Conservation (phyloP, 495 filamentous ascomycete genomes). For the Cercophora samala region DNA sequence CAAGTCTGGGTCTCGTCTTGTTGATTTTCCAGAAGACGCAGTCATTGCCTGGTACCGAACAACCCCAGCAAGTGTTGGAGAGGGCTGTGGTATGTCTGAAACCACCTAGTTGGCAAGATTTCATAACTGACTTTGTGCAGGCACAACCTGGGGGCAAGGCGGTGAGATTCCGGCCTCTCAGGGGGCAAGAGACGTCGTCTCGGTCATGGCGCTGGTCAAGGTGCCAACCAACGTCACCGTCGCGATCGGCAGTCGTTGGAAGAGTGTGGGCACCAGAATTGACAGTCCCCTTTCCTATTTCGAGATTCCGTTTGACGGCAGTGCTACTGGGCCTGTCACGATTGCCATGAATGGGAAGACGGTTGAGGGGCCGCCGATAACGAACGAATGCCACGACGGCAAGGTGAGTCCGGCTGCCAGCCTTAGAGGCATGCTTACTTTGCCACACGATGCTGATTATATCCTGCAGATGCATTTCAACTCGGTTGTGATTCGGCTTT, state of each 20-base stretch:
- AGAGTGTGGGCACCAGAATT: conserved; percentile 39
- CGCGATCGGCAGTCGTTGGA: conserved; percentile 45
- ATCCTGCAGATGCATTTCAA: conserved; percentile 42
- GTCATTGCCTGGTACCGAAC: conserved; percentile 66
- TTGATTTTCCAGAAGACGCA: conserved; percentile 44
- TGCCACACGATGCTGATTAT: conserved; percentile 1
- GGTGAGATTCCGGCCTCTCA: conserved; percentile 37
- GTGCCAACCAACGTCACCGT: conserved; percentile 41
- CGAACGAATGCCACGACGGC: conserved; percentile 43
- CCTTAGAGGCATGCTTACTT: neutral
- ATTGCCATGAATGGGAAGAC: conserved; percentile 49
- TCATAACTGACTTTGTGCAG: conserved; percentile 19
- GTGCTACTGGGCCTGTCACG: conserved; percentile 46
- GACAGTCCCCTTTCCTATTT: conserved; percentile 48
- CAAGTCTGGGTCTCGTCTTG: conserved; percentile 49
- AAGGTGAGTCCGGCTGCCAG: conserved; percentile 38
- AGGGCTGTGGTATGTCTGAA: conserved; percentile 39
- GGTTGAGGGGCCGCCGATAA: conserved; percentile 47
- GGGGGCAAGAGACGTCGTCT: conserved; percentile 47
- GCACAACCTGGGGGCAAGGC: conserved; percentile 47
- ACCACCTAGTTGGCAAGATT: neutral
- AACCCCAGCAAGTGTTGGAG: conserved; percentile 33
- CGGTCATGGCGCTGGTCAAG: conserved; percentile 42
- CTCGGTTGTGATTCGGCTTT: conserved; percentile 38
- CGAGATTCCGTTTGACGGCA: conserved; percentile 50